Evolutionary conservation across 2,329 filamentous ascomycete genomes (phyloP).

Genomic region (Domatiomyces globalis): DNA sequence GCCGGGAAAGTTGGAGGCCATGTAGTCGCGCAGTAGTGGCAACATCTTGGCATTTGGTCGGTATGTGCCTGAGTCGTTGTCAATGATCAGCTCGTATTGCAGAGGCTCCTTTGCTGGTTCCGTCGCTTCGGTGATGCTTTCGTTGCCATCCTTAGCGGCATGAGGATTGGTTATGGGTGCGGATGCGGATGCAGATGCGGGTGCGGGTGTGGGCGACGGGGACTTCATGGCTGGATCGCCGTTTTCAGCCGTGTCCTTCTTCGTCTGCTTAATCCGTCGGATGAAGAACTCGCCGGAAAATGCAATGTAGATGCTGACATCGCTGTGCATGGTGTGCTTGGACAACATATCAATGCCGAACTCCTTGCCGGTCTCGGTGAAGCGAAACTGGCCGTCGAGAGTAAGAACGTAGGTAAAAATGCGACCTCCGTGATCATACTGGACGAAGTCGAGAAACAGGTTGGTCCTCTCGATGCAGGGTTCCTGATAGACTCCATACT

Average conservation of each 20-base stretch:
- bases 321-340: conserved; percentile 95
- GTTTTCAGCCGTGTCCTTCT: conserved; percentile 14
- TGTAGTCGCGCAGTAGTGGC: conserved; percentile 54
- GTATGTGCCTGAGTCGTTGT: conserved; percentile 92
- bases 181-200: conserved; percentile 32
- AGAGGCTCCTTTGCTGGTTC: conserved; percentile 33
- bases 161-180: conserved; percentile 25
- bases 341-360: conserved; percentile 86
- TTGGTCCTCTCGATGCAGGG: conserved; percentile 58
- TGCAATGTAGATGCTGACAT: conserved; percentile 81
- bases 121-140: neutral
- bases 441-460: conserved; percentile 71
- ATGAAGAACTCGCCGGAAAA: conserved; percentile 91
- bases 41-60: conserved; percentile 67
- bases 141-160: conserved; percentile 17
- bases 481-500: conserved; percentile 53
- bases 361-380: conserved; percentile 90
- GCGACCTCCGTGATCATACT: conserved; percentile 72
- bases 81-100: conserved; percentile 75
- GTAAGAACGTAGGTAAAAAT: conserved; percentile 89
- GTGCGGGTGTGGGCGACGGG: conserved; percentile 27
- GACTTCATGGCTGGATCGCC: conserved; percentile 26
- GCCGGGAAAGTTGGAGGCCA: conserved; percentile 61
- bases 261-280: conserved; percentile 46
- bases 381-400: conserved; percentile 70